Evolutionary conservation across 2,329 filamentous ascomycete species (phyloP).

Genomic region (Falciphora oryzae): DNA sequence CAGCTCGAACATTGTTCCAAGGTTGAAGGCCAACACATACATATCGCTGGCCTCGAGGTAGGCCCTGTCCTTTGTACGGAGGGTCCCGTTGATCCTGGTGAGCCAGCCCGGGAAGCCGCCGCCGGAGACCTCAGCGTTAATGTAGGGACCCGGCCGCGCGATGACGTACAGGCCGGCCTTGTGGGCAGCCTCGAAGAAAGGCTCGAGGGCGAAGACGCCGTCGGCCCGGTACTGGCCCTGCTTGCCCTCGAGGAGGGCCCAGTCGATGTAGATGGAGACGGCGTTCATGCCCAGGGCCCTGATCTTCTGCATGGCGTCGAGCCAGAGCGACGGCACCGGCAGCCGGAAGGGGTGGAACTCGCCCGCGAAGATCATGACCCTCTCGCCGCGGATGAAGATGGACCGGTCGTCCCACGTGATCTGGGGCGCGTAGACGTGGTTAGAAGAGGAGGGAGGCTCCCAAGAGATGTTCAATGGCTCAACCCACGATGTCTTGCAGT

Average conservation of each 20-base stretch:
- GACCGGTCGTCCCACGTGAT: conserved; percentile 70
- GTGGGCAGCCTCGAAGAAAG: conserved; percentile 70
- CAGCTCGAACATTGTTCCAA: conserved; percentile 1
- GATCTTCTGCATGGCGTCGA: conserved; percentile 63
- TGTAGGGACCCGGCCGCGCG: conserved; percentile 66
- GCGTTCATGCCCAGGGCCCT: conserved; percentile 74
- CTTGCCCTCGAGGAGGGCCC: conserved; percentile 71
- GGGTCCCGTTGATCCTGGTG: conserved; percentile 56
- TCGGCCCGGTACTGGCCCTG: conserved; percentile 63
- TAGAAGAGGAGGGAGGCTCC: not conserved
- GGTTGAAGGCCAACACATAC: conserved; percentile 30
- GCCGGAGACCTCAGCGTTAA: conserved; percentile 71
- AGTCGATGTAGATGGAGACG: conserved; percentile 74
- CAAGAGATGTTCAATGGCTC: not conserved
- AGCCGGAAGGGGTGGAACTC: conserved; percentile 65
- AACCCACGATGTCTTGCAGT: not conserved
- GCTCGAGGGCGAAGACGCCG: conserved; percentile 65
- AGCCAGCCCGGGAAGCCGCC: conserved; percentile 81
- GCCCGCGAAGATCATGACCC: conserved; percentile 65
- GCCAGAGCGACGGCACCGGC: conserved; percentile 37
- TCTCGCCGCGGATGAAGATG: conserved; percentile 62
- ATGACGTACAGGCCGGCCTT: conserved; percentile 72
- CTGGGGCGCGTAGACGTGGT: not conserved
- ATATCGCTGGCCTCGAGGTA: conserved; percentile 63
- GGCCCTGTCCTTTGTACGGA: conserved; percentile 56